phyloP scores from a whole-genome alignment of 192 early-diverging fungal genomes.

The Coemansia erecta region DNA sequence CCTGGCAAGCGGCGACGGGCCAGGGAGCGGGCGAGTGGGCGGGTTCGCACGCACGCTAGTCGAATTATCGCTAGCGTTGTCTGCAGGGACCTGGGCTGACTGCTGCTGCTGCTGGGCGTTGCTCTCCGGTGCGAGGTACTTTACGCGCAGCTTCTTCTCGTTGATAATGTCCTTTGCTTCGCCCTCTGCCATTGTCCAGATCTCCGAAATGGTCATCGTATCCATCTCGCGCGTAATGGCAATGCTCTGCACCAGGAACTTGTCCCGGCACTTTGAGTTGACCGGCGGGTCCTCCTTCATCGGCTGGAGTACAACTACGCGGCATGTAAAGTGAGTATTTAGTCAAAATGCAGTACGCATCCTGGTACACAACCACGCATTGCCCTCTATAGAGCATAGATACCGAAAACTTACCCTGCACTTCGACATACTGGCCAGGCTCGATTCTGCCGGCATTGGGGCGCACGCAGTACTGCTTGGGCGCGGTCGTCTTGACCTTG shows the following conservation, averaged over 20 bases:
- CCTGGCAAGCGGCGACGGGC: slow-evolving; percentile 33
- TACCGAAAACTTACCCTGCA: slow-evolving; percentile 62
- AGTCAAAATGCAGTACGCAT: no score
- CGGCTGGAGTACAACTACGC: slow-evolving; percentile 79
- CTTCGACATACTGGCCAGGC: slow-evolving; percentile 62
- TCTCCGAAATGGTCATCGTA: slow-evolving; percentile 60
- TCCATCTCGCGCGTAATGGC: slow-evolving; percentile 69
- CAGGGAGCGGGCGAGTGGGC: slow-evolving; percentile 17
- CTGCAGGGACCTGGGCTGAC: no score
- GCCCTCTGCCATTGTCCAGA: slow-evolving; percentile 68
- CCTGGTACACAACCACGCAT: background rate
- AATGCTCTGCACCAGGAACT: slow-evolving; percentile 92
- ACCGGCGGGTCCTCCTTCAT: slow-evolving; percentile 78
- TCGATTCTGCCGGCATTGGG: slow-evolving; percentile 86
- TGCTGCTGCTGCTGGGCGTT: slow-evolving; percentile 35
- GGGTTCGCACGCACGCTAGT: slow-evolving; percentile 15
- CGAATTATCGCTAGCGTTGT: no score
- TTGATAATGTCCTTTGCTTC: slow-evolving; percentile 60
- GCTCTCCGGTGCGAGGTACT: slow-evolving; percentile 58
- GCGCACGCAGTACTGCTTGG: slow-evolving; percentile 94
- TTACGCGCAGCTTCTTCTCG: slow-evolving; percentile 66
- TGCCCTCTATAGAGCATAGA: no score
- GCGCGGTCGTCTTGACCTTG: slow-evolving; percentile 99
- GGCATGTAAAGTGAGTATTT: no score
- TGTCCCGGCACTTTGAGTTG: slow-evolving; percentile 90